Base-by-base conservation (phyloP, 2,329 filamentous ascomycete genomes). In the Elsinoe arachidis region DNA sequence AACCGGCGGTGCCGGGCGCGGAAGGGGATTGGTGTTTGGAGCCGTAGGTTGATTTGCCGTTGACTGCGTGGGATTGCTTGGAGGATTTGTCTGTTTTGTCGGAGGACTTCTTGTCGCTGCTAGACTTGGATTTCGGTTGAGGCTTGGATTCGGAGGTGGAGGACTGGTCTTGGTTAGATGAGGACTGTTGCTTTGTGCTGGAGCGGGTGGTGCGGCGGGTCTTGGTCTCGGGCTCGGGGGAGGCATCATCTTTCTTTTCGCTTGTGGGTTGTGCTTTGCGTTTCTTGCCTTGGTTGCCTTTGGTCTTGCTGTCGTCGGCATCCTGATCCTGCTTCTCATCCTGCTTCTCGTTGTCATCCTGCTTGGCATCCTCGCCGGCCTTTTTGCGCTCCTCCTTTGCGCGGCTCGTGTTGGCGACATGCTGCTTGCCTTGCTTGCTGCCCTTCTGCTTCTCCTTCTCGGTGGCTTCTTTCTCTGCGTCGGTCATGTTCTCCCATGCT, bases 401-500 rank as follows among this genome's bases (percentile, higher is more conserved):
- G 58, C 69, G 69, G 2, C 60, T 59, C 1, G 75, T 76, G 63
- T 77, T 77, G 1, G 61, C 64, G 26, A 77, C 74, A 65, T 70
- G 69, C 59, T 76, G 74, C 61, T 73, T 73, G 10, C 74, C 74
- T 55, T 74, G 59, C 60, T 72, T 72, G 56, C 69, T 66, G 34
- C 62, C 71, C 53, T 67, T 61, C 56, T 66, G 61, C 63, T 72
- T 73, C 63, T 66, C 73, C 59, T 69, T 56, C 26, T 74, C 71
- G 7, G 74, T 76, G 59, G 69, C 68, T 57, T 74, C 61, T 59
- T 76, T 76, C 63, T 76, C 73, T 21, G 70, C 60, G 39, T 77
- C 74, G 41, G 62, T 71, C 74, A 78, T 73, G 49, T 74, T 63
- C 63, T 78, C 74, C 76, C 74, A 77, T 1, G 74, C 75, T 60